Percentiles rank a stretch among this genome's conserved stretches.
These are phyloP conservation scores for Boletus albobrunnescens DNA, from an alignment of 1,284 basidiomycete species.

Conservation along the genomic window DNA sequence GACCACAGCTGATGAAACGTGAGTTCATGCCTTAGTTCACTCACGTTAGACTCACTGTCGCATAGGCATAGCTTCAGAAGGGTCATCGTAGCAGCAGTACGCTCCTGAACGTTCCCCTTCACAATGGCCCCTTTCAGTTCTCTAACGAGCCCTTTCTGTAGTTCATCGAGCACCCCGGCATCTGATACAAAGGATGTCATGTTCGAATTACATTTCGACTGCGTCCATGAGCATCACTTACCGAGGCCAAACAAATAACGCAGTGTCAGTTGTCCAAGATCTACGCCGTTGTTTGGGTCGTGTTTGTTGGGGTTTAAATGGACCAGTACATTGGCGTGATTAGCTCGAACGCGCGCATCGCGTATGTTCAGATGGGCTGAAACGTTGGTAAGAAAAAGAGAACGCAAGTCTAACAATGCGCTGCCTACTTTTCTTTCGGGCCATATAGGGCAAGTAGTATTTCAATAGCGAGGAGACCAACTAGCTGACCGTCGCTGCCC, in stretches of 20 bases:
- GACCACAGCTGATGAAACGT: neutral
- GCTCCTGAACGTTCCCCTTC: conserved; percentile 9
- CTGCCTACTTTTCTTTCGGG: conserved; percentile 11
- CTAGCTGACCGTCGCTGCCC: neutral
- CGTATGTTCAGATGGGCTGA: conserved; percentile 8
- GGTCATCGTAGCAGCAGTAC: conserved; percentile 23
- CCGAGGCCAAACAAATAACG: conserved; percentile 21
- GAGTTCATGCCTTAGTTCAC: neutral
- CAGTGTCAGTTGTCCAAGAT: conserved; percentile 7
- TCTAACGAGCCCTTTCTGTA: conserved; percentile 8
- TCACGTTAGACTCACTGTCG: neutral
- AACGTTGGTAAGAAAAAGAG: neutral
- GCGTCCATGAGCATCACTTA: conserved; percentile 1
- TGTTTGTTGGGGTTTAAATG: neutral
- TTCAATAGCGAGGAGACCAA: conserved; percentile 26
- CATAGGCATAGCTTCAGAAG: conserved; percentile 7
- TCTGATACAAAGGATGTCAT: conserved; percentile 8
- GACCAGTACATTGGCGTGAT: conserved; percentile 15
- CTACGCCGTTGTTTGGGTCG: no score
- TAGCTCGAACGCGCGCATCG: conserved; percentile 11
- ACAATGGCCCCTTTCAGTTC: conserved; percentile 10
- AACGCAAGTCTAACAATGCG: neutral
- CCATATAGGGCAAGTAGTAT: conserved; percentile 13
- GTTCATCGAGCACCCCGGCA: neutral
- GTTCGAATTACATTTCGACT: neutral